Conservation (phyloP, 2,329 filamentous ascomycete species). For the Alternaria sp. region DNA sequence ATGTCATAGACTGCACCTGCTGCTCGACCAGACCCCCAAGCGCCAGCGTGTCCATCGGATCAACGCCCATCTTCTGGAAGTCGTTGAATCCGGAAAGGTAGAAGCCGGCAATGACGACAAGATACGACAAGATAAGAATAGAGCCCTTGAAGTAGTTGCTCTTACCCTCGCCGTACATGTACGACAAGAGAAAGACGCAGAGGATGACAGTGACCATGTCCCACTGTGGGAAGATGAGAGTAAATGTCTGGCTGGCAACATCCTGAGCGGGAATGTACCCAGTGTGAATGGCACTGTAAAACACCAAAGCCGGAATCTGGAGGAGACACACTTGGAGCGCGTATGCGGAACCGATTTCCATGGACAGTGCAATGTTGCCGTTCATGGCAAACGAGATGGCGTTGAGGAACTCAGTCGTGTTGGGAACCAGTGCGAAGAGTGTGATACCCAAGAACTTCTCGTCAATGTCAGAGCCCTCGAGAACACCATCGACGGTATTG, state of each 20-base stretch:
- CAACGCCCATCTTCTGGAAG: slow-evolving; percentile 51
- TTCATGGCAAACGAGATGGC: slow-evolving; percentile 99
- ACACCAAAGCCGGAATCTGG: slow-evolving; percentile 89
- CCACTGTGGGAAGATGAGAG: slow-evolving; percentile 96
- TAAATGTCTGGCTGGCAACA: slow-evolving; percentile 70
- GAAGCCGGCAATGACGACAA: slow-evolving; percentile 91
- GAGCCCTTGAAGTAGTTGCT: slow-evolving; percentile 99
- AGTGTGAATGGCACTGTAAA: slow-evolving; percentile 83
- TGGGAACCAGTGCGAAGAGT: slow-evolving; percentile 93
- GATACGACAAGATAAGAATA: slow-evolving; percentile 88
- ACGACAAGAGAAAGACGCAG: slow-evolving; percentile 93
- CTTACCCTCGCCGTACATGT: slow-evolving; percentile 98
- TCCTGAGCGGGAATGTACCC: slow-evolving; percentile 62
- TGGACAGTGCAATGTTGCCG: slow-evolving; percentile 95
- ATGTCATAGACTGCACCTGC: slow-evolving; percentile 42
- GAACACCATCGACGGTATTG: slow-evolving; percentile 94
- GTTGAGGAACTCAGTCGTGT: slow-evolving; percentile 98
- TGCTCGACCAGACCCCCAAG: slow-evolving; percentile 38
- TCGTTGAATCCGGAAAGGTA: slow-evolving; percentile 77
- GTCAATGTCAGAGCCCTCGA: slow-evolving; percentile 88
- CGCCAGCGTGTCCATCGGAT: slow-evolving; percentile 45
- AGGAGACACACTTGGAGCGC: slow-evolving; percentile 94
- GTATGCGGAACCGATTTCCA: slow-evolving; percentile 98
- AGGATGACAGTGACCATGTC: slow-evolving; percentile 97
- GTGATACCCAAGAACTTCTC: slow-evolving; percentile 98